Evolutionary conservation across 352 stramenopile species (phyloP).

Genomic region (Nothophytophthora sp.): DNA sequence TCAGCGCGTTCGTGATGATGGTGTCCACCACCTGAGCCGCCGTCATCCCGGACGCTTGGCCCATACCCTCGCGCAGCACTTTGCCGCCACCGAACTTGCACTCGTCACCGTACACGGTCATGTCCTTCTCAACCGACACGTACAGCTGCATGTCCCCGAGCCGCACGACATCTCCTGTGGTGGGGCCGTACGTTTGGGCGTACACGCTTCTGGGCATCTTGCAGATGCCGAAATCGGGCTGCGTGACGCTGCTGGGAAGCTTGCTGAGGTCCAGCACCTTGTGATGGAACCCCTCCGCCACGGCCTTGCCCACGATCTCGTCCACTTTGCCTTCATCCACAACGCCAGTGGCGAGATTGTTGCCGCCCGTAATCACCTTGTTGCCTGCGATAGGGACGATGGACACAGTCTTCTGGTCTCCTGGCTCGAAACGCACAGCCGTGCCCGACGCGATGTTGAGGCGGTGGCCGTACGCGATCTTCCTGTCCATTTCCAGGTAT

Average conservation of each 20-base stretch:
- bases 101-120: slow-evolving; percentile 78
- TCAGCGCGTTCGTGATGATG: slow-evolving; percentile 97
- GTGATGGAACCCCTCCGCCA: slow-evolving; percentile 66
- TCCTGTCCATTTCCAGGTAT: slow-evolving; percentile 94
- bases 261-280: slow-evolving; percentile 31
- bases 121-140: slow-evolving; percentile 91
- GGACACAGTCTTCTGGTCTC: slow-evolving; percentile 95
- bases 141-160: slow-evolving; percentile 94
- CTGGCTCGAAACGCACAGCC: slow-evolving; percentile 96
- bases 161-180: slow-evolving; percentile 91
- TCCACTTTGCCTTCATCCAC: slow-evolving; percentile 64
- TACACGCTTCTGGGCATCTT: slow-evolving; percentile 79
- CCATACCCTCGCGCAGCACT: slow-evolving; percentile 84
- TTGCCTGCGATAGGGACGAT: slow-evolving; percentile 93
- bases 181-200: slow-evolving; percentile 93
- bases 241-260: slow-evolving; percentile 20
- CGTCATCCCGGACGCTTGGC: slow-evolving; percentile 53
- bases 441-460: slow-evolving; percentile 95
- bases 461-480: slow-evolving; percentile 89
- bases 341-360: slow-evolving; percentile 84
- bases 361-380: slow-evolving; percentile 87
- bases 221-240: slow-evolving; percentile 38
- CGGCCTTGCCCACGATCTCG: slow-evolving; percentile 52
- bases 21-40: slow-evolving; percentile 85
- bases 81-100: slow-evolving; percentile 98